Conservation (phyloP, 148 eudicot genomes). For the Camellia japonica region DNA sequence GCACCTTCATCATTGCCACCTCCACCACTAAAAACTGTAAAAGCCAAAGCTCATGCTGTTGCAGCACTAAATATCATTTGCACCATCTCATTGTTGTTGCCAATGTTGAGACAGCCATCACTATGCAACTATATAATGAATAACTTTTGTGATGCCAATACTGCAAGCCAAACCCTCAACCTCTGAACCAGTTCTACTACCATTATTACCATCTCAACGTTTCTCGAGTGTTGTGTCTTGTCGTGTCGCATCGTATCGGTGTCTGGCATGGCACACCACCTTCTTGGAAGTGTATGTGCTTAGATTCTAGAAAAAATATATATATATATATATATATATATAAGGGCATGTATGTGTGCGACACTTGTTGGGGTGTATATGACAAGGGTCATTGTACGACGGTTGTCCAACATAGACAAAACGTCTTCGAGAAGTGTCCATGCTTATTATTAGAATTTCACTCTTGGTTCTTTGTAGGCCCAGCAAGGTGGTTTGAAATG, state of each 20-base stretch:
- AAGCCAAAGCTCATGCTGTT: background rate
- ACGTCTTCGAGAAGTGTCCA: background rate
- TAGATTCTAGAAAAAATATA: background rate
- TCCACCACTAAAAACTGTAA: background rate
- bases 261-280: too few species aligned
- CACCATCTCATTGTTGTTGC: background rate
- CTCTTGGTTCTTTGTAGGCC: background rate
- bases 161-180: background rate
- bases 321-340: background rate
- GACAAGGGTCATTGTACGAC: background rate
- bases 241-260: too few species aligned
- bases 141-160: background rate
- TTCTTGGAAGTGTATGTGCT: background rate
- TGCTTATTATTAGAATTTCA: background rate
- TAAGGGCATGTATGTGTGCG: background rate
- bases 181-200: background rate
- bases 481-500: background rate
- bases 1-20: background rate
- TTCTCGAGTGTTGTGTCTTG: too few species aligned
- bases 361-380: background rate
- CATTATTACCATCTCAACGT: background rate
- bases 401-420: background rate
- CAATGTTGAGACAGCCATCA: background rate
- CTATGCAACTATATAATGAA: background rate
- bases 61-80: background rate